These are phyloP conservation scores for Achaetomiella virescens DNA, from an alignment of 495 filamentous ascomycete genomes.

Conservation along the genomic window DNA sequence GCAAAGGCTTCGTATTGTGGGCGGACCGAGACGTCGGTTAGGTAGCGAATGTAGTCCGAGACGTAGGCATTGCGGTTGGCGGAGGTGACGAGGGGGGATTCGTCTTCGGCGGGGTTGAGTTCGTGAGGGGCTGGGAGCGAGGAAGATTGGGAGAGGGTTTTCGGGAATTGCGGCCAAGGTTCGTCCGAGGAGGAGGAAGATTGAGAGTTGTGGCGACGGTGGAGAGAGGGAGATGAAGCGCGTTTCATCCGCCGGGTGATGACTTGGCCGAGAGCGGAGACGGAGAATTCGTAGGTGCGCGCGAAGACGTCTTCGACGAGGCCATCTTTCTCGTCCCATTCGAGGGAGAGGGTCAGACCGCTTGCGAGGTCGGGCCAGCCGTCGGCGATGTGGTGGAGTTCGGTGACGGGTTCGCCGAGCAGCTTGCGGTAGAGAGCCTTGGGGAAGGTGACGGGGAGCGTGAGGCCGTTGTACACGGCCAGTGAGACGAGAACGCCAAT, in stretches of 20 bases:
- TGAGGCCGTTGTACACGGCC: conserved; percentile 91
- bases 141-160: conserved; percentile 9
- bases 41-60: conserved; percentile 79
- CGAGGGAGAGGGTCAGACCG: conserved; percentile 61
- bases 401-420: conserved; percentile 56
- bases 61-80: conserved; percentile 72
- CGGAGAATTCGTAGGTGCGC: conserved; percentile 78
- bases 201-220: not conserved
- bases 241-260: conserved; percentile 45
- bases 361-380: conserved; percentile 78
- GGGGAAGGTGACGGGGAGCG: conserved; percentile 82
- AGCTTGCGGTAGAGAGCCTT: conserved; percentile 76
- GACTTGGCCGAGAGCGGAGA: conserved; percentile 57
- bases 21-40: conserved; percentile 69
- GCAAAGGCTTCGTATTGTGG: conserved; percentile 77
- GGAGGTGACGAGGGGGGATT: conserved; percentile 62
- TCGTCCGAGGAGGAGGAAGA: conserved; percentile 1
- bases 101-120: conserved; percentile 34
- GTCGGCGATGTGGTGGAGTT: conserved; percentile 70
- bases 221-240: conserved; percentile 4
- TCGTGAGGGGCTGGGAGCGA: conserved; percentile 23
- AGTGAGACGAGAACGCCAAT: conserved; percentile 80
- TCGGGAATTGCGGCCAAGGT: conserved; percentile 39
- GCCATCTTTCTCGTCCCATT: conserved; percentile 68
- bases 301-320: conserved; percentile 74